Evolutionary conservation across 495 filamentous ascomycete genomes (phyloP), one percentile per base, ranked within the genome.

Genomic region (Staphylotrichum longicolle): DNA sequence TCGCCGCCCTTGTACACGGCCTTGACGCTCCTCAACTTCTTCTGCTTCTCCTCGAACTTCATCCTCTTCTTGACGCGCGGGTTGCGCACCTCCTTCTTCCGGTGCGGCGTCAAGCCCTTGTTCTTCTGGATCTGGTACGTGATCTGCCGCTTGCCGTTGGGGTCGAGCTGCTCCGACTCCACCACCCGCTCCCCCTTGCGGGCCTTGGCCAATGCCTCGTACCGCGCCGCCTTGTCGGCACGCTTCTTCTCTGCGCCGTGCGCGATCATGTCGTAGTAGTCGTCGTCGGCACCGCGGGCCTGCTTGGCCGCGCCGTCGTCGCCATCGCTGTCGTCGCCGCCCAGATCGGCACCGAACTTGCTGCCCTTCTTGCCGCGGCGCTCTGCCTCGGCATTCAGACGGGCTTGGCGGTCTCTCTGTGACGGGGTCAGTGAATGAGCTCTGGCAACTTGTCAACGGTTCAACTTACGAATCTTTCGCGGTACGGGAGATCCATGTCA

Each of bases 21-120:
- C 80, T 86, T 90, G 72, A 89, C 85, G 72, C 87, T 92, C 52
- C 82, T 82, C 73, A 98, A 74, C 82, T 97, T 97, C 87, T 95
- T 96, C 82, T 91, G 87, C 82, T 95, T 96, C 64, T 89, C 86
- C 67, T 93, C 91, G 75, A 82, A 98, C 84, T 86, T 90, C 85
- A 88, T 89, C 76, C 90, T 83, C 89, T 97, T 98, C 88, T 98
- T 98, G 57, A 98, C 92, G 39, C 94, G 82, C 12, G 95, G 94
- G 76, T 98, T 98, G 62, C 94, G 82, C 51, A 89, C 85, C 57
- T 94, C 90, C 83, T 98, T 97, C 83, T 86, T 95, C 55, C 94
- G 82, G 70, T 89, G 84, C 54, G 93, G 89, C 65, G 90, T 85
- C 64, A 98, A 79, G 39, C 95, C 94, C 81, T 96, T 96, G 75